Evolutionary conservation across 176 grass and related monocot species (phyloP), one percentile per base, ranked within the genome.

Genomic region (Eragrostis curvula): DNA sequence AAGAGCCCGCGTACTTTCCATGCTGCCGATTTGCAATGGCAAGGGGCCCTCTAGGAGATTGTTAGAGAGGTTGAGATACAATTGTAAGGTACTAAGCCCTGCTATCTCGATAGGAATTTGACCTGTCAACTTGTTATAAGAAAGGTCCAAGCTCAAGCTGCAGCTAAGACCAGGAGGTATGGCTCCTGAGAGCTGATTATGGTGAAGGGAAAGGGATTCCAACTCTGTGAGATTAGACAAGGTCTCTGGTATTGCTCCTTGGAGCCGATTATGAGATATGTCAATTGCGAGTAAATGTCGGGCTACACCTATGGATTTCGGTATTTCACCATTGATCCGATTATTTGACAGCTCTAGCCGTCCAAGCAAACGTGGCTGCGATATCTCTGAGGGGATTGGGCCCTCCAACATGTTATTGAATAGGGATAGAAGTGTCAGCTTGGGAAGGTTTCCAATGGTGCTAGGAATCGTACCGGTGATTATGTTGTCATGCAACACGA

Each of bases 31-130:
- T 61, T 84, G 79, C 41, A 88, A 24, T 43, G 88, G 77, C 41
- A 96, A 29, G 20, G 83, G 39, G 0, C 90, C 93, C 24, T 96
- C 83, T 53, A 92, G 68, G 57, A 88, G 71, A 77, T 96, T 96
- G 88, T 80, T 87, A 27, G 93, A 96, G 29, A 96, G 79, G 45
- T 96, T 89, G 1, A 96, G 88, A 62, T 86, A 88, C 4, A 90
- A 27, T 10, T 90, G 79, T 65, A 89, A 79, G 56, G 62, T 84
- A 29, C 65, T 81, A 44, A 73, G 45, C 44, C 66, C 46, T 27
- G 85, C n/a, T 21, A 88, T 13, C 0, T 84, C 46, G 7, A 24
- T 20, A 51, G 90, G 93, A 57, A 96, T 86, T n/a, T 47, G 70
- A 10, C 90, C 90, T n/a, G 64, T 70, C 17, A 96, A 59, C 49